Evolutionary conservation across 1,284 basidiomycete genomes (phyloP).

Genomic region (Quambalaria eucalypti): DNA sequence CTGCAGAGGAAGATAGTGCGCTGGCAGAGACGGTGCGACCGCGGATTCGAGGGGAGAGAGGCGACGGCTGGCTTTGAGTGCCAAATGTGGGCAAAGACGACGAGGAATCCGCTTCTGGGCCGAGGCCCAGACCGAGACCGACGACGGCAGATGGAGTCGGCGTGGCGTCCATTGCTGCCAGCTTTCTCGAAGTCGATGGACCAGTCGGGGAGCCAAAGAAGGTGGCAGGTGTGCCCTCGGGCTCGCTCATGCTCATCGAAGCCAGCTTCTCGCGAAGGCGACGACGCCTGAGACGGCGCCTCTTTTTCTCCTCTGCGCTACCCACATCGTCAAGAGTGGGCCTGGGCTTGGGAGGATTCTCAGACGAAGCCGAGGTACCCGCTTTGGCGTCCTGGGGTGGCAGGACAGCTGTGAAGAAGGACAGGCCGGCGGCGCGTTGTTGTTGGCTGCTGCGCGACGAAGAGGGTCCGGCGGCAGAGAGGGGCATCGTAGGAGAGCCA

Average conservation of each 20-base stretch:
- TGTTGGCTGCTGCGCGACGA: background rate
- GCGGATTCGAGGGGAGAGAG: too few relatives aligned
- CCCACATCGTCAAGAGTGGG: constrained; percentile 5
- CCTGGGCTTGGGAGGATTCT: background rate
- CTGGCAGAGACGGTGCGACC: background rate
- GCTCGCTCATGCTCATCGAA: background rate
- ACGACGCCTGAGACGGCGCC: constrained; percentile 2
- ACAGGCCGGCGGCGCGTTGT: background rate
- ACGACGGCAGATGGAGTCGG: too few relatives aligned
- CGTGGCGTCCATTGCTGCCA: background rate
- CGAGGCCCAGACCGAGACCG: background rate
- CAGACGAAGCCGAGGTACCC: too few relatives aligned
- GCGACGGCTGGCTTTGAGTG: too few relatives aligned
- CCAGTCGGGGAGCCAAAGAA: background rate
- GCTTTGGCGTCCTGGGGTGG: too few relatives aligned
- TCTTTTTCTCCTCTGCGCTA: constrained; percentile 4
- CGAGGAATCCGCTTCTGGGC: too few relatives aligned
- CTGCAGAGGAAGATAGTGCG: background rate
- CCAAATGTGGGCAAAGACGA: too few relatives aligned
- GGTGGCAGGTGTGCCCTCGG: background rate
- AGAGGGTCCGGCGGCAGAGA: too few relatives aligned
- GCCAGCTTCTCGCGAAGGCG: constrained; percentile 1
- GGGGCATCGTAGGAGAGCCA: too few relatives aligned
- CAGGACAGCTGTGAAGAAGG: constrained; percentile 11
- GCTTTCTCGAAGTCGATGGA: background rate